Conservation (phyloP, 2,329 filamentous ascomycete genomes). For the Aspergillus pseudoglaucus region DNA sequence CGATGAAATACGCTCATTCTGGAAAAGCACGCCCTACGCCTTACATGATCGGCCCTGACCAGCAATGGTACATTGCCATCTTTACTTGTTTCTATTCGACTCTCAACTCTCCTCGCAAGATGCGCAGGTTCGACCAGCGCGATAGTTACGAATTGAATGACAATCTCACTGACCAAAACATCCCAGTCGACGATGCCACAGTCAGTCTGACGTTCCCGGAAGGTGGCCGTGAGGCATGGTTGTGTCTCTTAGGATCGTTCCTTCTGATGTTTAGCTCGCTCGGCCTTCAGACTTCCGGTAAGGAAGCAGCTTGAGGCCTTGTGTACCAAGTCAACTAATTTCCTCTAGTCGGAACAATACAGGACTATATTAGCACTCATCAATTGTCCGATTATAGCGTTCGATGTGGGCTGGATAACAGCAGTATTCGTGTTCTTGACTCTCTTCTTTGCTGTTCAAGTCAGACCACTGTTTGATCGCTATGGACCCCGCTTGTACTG, state of each 20-base stretch:
- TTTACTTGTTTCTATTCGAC: too few species aligned
- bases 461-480: slow-evolving; percentile 45
- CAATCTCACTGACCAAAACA: too few species aligned
- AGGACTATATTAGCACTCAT: slow-evolving; percentile 42
- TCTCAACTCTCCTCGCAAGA: too few species aligned
- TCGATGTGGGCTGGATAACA: slow-evolving; percentile 46
- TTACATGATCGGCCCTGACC: too few species aligned
- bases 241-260: slow-evolving; percentile 27
- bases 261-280: slow-evolving; percentile 35
- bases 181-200: neutral
- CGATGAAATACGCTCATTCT: too few species aligned
- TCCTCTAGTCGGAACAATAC: slow-evolving; percentile 41
- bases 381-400: slow-evolving; percentile 39
- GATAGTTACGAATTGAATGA: too few species aligned
- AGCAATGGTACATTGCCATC: too few species aligned
- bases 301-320: neutral
- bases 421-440: slow-evolving; percentile 42
- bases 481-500: slow-evolving; percentile 40
- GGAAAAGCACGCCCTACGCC: too few species aligned
- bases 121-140: too few species aligned
- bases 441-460: slow-evolving; percentile 42
- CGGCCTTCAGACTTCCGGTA: slow-evolving; percentile 41
- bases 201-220: slow-evolving; percentile 19
- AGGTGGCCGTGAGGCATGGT: slow-evolving; percentile 28
- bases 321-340: too few species aligned